Base-by-base conservation (phyloP, 768 basidiomycete species). In the Terana coerulea region DNA sequence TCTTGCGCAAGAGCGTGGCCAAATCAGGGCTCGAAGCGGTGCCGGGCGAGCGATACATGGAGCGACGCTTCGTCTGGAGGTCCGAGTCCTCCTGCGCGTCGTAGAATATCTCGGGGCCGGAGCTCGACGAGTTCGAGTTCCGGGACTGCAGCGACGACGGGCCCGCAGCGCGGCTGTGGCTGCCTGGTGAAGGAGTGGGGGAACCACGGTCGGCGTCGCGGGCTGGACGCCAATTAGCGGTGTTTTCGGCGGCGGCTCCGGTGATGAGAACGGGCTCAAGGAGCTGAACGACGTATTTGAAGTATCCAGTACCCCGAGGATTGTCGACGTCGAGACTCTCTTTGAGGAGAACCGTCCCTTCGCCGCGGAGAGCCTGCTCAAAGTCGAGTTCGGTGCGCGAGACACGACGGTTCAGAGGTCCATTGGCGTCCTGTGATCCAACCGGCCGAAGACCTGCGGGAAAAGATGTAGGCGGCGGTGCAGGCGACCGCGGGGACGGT, bases 11-110 rank as follows among this genome's bases (percentile, higher is more conserved):
- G 47, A 97, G 75, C 9, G 91, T 93, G 3, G 91, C 91, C 19
- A 97, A 75, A 69, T 98, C 94, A 24, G 94, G 95, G 63, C 88
- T 92, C 60, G 88, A 91, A 29, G 92, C 88, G 7, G 91, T 95
- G 36, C 92, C 94, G 10, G 88, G 78, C 17, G 89, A 86, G 51
- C 94, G 78, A 66, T 93, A 94, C 72, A 97, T 81, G 56, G 88
- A 90, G 44, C 91, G 80, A 39, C 91, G 79, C 66, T 88, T 88
- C 7, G 79, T 81, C 61, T 86, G 83, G 61, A 80, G 76, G 59
- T 86, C 86, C 9, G 67, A 60, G 64, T 87, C 84, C 54, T 86
- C 83, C 42, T 49, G 36, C 30, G 78, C 74, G 67, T 88, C 86
- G 67, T 75, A 77, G 62, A 78, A 79, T 39, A 84, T 62, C 53